Evolutionary conservation across 169 alveolate genomes (phyloP), one percentile per base, ranked within the genome.

Genomic region (Plasmodium knowlesi): DNA sequence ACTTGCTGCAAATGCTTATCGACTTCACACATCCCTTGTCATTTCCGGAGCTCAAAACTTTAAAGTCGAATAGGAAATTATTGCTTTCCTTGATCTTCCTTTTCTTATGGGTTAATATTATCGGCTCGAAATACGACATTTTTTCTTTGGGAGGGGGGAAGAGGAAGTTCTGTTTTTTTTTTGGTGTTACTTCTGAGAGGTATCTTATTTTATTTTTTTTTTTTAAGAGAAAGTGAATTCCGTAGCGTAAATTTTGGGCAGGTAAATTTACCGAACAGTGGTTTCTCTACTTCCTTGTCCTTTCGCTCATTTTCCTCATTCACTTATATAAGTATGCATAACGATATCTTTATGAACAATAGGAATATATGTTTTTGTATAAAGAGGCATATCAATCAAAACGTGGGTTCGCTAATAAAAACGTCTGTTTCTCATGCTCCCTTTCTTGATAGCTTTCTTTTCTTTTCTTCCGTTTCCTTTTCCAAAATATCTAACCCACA

Each of bases 1-100:
- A 81, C 67, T 81, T 41, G n/a, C 3, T 81, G n/a, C 92, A 91
- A 43, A 91, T 72, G 39, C 92, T 81, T 41, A 91, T 82, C 5
- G 95, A 81, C 30, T 82, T 91, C 54, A 91, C 53, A 70, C 81
- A 6, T 16, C 85, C 41, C 12, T 91, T 37, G 22, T 19, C 92
- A 28, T 71, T 67, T 81, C 85, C 85, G 22, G 12, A 25, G 73
- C 53, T 80, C 37, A 91, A 41, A 43, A 81, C 43, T n/a, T 82
- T 82, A 71, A 91, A 91, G 9, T 91, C 54, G 74, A 88, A 79
- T 30, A 80, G 72, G 37, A 41, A 61, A 19, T 88, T 82, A 16
- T 88, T 79, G 9, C 12, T 41, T 14, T 78, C 86, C 6, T 37
- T 30, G 19, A 14, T 32, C 32, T 9, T 57, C 14, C 71, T 88